These are phyloP conservation scores for Priceomyces medius DNA, from an alignment of 805 yeast species.

Conservation along the genomic window DNA sequence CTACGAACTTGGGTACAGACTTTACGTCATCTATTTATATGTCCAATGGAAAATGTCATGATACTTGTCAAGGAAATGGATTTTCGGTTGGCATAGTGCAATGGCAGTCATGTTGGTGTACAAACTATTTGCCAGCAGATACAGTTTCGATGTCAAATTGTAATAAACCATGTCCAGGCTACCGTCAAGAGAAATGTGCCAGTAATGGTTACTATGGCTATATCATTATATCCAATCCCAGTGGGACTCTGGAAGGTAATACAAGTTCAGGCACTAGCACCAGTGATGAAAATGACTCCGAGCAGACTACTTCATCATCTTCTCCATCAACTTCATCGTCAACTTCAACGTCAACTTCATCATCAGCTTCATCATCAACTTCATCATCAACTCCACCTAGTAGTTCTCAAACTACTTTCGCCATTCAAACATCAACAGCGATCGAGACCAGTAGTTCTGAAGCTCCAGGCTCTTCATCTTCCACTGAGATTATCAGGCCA, in stretches of 20 bases:
- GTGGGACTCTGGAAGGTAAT: conserved; percentile 14
- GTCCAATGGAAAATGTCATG: conserved; percentile 55
- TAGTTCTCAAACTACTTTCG: conserved; percentile 14
- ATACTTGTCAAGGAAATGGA: conserved; percentile 41
- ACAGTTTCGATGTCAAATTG: conserved; percentile 39
- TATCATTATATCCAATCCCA: conserved; percentile 32
- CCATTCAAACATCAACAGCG: conserved; percentile 16
- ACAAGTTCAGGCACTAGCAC: conserved; percentile 5
- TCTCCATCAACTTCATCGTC: conserved; percentile 27
- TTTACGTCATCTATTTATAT: conserved; percentile 19
- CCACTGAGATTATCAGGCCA: conserved; percentile 8
- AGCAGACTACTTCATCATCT: conserved; percentile 11
- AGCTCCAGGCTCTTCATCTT: not conserved
- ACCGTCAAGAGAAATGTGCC: conserved; percentile 42
- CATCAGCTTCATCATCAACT: conserved; percentile 13
- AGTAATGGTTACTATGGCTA: conserved; percentile 53
- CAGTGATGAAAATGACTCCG: not conserved
- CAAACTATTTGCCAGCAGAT: conserved; percentile 48
- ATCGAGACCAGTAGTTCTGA: not conserved
- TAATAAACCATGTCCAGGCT: conserved; percentile 45
- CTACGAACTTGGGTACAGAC: conserved; percentile 19
- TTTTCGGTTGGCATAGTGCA: conserved; percentile 55
- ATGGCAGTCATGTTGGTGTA: conserved; percentile 60
- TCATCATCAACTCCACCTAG: conserved; percentile 16
- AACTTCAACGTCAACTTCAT: conserved; percentile 7